These are phyloP conservation scores for Monilinia fructigena DNA, from an alignment of 2,329 filamentous ascomycete genomes.

Conservation along the genomic window DNA sequence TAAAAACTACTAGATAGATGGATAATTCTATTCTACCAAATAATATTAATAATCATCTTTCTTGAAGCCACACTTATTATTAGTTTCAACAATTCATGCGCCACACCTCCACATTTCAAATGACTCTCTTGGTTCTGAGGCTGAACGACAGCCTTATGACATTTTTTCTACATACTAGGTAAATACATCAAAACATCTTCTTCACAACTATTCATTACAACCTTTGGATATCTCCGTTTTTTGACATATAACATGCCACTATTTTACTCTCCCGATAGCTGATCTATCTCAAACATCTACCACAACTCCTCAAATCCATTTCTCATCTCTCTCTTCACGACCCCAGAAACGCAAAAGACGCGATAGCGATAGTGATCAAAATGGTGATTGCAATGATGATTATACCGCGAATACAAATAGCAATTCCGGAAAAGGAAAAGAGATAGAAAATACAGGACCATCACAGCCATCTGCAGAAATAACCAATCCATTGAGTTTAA, in stretches of 20 bases:
- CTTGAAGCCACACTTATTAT: neutral
- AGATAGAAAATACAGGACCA: neutral
- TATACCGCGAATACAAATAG: neutral
- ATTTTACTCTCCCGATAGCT: conserved; percentile 34
- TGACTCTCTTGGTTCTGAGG: neutral
- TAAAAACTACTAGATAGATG: too few species aligned
- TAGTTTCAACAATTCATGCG: neutral
- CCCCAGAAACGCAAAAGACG: conserved; percentile 21
- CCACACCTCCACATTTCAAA: neutral
- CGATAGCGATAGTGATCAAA: conserved; percentile 3
- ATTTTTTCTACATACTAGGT: neutral
- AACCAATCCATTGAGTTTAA: conserved; percentile 57
- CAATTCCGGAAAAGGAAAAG: neutral
- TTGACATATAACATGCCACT: conserved; percentile 30
- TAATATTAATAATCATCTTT: neutral
- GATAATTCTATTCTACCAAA: too few species aligned
- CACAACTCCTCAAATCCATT: conserved; percentile 22
- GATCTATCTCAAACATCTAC: conserved; percentile 24
- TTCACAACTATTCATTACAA: neutral
- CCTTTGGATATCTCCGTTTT: too few species aligned
- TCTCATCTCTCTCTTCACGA: conserved; percentile 26
- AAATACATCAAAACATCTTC: neutral
- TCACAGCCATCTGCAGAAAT: conserved; percentile 24
- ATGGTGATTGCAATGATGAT: conserved; percentile 3
- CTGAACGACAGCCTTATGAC: neutral